These are phyloP conservation scores for Tuber indicum DNA, from an alignment of 495 filamentous ascomycete genomes.

Conservation along the genomic window DNA sequence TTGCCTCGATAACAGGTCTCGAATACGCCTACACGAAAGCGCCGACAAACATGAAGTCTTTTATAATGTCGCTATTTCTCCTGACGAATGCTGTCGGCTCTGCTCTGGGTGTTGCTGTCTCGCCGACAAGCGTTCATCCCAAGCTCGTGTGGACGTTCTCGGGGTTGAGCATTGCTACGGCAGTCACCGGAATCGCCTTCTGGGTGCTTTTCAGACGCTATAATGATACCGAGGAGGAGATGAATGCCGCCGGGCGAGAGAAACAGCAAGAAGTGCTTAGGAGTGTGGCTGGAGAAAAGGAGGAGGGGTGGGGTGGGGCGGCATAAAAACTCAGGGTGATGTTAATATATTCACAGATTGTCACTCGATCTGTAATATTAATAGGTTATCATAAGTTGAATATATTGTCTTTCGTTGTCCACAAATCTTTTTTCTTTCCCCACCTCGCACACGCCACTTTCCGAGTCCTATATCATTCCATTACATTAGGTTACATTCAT, in stretches of 20 bases:
- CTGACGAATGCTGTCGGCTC: conserved; percentile 57
- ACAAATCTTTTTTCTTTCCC: too few relatives aligned
- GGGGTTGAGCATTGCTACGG: conserved; percentile 39
- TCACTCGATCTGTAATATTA: neutral
- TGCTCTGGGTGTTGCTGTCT: conserved; percentile 54
- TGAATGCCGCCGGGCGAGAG: conserved; percentile 18
- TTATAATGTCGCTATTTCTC: conserved; percentile 61
- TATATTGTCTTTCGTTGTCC: too few relatives aligned
- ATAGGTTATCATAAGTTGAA: too few relatives aligned
- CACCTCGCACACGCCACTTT: too few relatives aligned
- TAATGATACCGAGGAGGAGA: conserved; percentile 30
- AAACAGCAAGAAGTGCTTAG: neutral
- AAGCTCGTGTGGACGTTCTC: conserved; percentile 50
- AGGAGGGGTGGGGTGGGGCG: neutral
- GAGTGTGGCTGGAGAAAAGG: neutral
- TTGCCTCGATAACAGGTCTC: conserved; percentile 63
- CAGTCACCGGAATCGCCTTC: conserved; percentile 33
- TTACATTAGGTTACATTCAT: too few relatives aligned
- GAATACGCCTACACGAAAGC: conserved; percentile 68
- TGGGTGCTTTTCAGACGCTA: conserved; percentile 28
- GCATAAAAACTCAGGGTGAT: neutral
- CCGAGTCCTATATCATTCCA: too few relatives aligned
- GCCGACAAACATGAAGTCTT: conserved; percentile 60
- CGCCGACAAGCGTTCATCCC: conserved; percentile 57
- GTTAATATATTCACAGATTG: neutral